A percentile compares a stretch with the other conserved stretches of the same genome.
Conservation (phyloP, 2,329 filamentous ascomycete species). For the Corinectria fuckeliana region DNA sequence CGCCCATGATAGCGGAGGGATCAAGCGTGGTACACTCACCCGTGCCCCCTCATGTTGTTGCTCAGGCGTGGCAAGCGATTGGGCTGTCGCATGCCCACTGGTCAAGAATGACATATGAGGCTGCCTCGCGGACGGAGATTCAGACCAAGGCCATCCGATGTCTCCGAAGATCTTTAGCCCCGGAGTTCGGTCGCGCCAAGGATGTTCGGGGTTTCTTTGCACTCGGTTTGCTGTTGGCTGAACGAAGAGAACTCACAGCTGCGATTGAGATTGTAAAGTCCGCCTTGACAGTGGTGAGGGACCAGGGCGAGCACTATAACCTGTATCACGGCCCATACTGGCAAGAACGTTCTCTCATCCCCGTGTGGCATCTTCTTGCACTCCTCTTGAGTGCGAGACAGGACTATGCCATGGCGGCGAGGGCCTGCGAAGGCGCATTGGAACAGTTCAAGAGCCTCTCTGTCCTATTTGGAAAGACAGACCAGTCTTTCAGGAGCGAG, state of each 20-base stretch:
- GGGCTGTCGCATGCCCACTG: conserved; percentile 87
- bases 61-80: conserved; percentile 80
- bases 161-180: conserved; percentile 74
- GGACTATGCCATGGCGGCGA: conserved; percentile 80
- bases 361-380: conserved; percentile 90
- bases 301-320: conserved; percentile 51
- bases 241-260: conserved; percentile 79
- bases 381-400: conserved; percentile 86
- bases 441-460: conserved; percentile 82
- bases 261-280: conserved; percentile 85
- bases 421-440: conserved; percentile 88
- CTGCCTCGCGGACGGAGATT: conserved; percentile 71
- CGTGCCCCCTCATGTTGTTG: conserved; percentile 67
- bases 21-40: conserved; percentile 46
- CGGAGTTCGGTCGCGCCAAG: conserved; percentile 68
- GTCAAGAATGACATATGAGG: conserved; percentile 82
- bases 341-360: conserved; percentile 72
- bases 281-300: conserved; percentile 69
- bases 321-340: conserved; percentile 58
- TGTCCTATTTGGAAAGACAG: conserved; percentile 70
- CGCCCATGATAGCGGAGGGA: conserved; percentile 41
- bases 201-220: conserved; percentile 82
- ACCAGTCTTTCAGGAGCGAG: conserved; percentile 66
- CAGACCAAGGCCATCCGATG: conserved; percentile 80
- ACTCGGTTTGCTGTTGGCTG: conserved; percentile 83